These are phyloP conservation scores for Talaromyces marneffei DNA, from an alignment of 2,329 filamentous ascomycete species.

Conservation along the genomic window DNA sequence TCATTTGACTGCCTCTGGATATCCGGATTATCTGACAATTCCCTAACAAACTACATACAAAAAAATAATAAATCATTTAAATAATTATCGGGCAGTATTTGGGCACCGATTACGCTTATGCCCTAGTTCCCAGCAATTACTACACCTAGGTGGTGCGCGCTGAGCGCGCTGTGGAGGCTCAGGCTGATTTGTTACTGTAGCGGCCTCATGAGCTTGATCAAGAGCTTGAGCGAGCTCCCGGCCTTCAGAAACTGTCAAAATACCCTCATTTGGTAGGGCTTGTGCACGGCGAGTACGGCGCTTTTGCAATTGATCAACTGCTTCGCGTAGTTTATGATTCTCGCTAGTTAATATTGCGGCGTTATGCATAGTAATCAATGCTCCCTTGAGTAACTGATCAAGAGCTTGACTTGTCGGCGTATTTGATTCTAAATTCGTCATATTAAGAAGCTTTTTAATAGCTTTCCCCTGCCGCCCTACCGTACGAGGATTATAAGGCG, in stretches of 20 bases:
- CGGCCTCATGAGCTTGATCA: conserved; percentile 1
- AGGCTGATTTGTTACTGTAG: not conserved
- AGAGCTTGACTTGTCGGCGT: not conserved
- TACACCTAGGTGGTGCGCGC: not conserved
- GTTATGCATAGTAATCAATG: not conserved
- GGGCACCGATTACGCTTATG: not conserved
- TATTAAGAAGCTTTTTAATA: not conserved
- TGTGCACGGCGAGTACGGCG: not conserved
- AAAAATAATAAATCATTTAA: not conserved
- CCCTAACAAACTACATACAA: no score
- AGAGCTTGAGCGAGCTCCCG: not conserved
- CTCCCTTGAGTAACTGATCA: no score
- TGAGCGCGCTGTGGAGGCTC: not conserved
- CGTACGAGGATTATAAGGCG: not conserved
- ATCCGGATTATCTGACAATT: no score
- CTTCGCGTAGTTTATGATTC: not conserved
- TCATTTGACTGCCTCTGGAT: no score
- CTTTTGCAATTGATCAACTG: not conserved
- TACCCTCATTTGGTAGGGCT: not conserved
- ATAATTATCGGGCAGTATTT: not conserved
- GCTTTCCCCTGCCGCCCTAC: not conserved
- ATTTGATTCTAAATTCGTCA: not conserved
- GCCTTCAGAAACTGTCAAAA: conserved; percentile 7
- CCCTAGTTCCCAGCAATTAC: not conserved
- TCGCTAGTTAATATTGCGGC: not conserved